These are phyloP conservation scores for Phytophthora colocasiae DNA, from an alignment of 352 stramenopile genomes.

Conservation along the genomic window DNA sequence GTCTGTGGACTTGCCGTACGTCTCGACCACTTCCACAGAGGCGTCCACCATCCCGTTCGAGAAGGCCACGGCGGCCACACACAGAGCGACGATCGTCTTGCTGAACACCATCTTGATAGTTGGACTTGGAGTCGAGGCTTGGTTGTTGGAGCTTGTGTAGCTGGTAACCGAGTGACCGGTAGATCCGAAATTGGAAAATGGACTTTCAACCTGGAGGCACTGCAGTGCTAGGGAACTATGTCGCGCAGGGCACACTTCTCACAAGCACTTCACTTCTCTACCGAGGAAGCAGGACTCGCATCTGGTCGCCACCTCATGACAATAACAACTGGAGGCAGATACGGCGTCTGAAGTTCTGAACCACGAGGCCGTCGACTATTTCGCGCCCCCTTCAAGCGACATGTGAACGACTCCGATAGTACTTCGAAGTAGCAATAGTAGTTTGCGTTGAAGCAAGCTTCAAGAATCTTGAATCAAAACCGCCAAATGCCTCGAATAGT, in stretches of 20 bases:
- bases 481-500: background rate
- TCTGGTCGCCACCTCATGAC: background rate
- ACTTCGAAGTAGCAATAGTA: too few relatives aligned
- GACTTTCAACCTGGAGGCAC: background rate
- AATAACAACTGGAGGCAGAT: background rate
- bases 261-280: background rate
- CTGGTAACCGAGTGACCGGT: background rate
- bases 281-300: background rate
- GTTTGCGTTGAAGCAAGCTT: too few relatives aligned
- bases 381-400: background rate
- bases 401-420: too few relatives aligned
- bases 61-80: background rate
- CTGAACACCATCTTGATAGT: background rate
- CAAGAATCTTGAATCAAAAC: too few relatives aligned
- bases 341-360: background rate
- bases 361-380: background rate
- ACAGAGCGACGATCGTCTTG: conserved; percentile 2
- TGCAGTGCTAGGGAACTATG: background rate
- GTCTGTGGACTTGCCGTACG: too few relatives aligned
- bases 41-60: too few relatives aligned
- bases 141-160: too few relatives aligned
- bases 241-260: background rate
- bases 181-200: conserved; percentile 6
- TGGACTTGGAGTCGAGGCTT: background rate
- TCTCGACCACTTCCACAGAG: too few relatives aligned